Base-by-base conservation (phyloP, 2,329 filamentous ascomycete genomes). In the Coniochaeta sp. region DNA sequence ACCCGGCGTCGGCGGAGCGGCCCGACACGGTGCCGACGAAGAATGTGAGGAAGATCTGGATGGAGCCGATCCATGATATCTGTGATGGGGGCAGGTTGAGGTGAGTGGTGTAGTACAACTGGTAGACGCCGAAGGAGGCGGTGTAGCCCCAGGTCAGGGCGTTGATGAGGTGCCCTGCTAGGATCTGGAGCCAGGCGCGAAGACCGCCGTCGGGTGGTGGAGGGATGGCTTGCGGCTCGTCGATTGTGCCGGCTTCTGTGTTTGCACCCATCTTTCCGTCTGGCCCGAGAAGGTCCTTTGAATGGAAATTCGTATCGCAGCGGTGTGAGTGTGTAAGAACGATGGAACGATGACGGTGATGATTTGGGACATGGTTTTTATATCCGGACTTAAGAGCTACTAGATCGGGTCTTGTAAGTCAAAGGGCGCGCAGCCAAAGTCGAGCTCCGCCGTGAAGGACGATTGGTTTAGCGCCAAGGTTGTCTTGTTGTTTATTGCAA, bases 131-230 rank as follows among this genome's bases (percentile, higher is more conserved):
- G 30, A 66, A 70, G n/a, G 62, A 63, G 55, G 68, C 67, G 22
- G 65, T 56, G 3, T 67, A 58, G 24, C 68, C 67, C 54, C 65
- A 66, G 8, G 35, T 22, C 53, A 69, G 69, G 52, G 69, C 66
- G 42, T 63, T 65, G 38, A 71, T 56, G n/a, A 59, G 53, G 54
- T 62, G 68, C 2, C 61, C 63, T 6, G 63, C 67, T 6, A 66
- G 56, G 4, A 71, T 67, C 47, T 71, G 67, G 6, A 67, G 60
- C 68, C 67, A 71, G 8, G 67, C 67, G 24, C 54, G 38, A 31
- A 60, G 53, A 4, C 67, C 67, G 18, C 65, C 66, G 49, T 71
- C 57, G 4, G 62, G 57, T 1, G 51, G 50, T 18, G 53, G 53
- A 4, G 6, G 48, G 22, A 20, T 48, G 6, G 27, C 27, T 30